A percentile compares a stretch with the other conserved stretches of the same genome.
Evolutionary conservation across 2,329 filamentous ascomycete genomes (phyloP).

Genomic region (Aspergillus ibericus): DNA sequence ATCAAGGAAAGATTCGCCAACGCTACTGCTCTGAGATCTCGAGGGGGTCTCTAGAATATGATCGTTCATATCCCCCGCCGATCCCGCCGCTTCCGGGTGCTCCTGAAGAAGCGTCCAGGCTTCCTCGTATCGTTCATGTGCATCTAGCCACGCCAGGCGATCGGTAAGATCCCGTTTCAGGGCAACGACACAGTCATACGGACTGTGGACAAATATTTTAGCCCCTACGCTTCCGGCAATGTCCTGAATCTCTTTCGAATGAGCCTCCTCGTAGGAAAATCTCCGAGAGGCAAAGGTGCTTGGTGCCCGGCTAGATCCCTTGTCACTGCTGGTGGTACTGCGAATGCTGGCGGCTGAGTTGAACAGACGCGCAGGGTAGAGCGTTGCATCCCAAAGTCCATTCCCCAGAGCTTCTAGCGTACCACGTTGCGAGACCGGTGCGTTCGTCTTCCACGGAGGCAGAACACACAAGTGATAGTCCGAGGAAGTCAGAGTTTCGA

Average conservation of each 20-base stretch:
- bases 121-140: slow-evolving; percentile 75
- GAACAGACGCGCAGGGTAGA: slow-evolving; percentile 84
- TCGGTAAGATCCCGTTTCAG: slow-evolving; percentile 84
- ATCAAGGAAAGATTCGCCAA: slow-evolving; percentile 71
- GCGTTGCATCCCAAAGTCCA: slow-evolving; percentile 84
- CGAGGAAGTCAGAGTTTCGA: slow-evolving; percentile 77
- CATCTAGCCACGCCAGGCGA: slow-evolving; percentile 80
- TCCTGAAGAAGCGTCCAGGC: slow-evolving; percentile 89
- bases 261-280: slow-evolving; percentile 43
- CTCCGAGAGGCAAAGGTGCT: slow-evolving; percentile 58
- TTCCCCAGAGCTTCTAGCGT: slow-evolving; percentile 73
- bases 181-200: slow-evolving; percentile 92
- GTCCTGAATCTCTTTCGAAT: slow-evolving; percentile 47
- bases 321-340: slow-evolving; percentile 57
- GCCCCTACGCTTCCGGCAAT: slow-evolving; percentile 58
- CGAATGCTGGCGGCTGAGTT: slow-evolving; percentile 78
- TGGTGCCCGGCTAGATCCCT: slow-evolving; percentile 50
- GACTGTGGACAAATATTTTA: slow-evolving; percentile 93
- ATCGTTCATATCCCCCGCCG: slow-evolving; percentile 39
- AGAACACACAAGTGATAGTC: slow-evolving; percentile 90
- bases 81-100: slow-evolving; percentile 69
- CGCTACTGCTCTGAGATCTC: slow-evolving; percentile 44
- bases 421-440: slow-evolving; percentile 65
- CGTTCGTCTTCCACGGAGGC: slow-evolving; percentile 70
- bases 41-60: slow-evolving; percentile 32